Base-by-base conservation (phyloP, 495 filamentous ascomycete species). In the Aspergillus avenaceus region DNA sequence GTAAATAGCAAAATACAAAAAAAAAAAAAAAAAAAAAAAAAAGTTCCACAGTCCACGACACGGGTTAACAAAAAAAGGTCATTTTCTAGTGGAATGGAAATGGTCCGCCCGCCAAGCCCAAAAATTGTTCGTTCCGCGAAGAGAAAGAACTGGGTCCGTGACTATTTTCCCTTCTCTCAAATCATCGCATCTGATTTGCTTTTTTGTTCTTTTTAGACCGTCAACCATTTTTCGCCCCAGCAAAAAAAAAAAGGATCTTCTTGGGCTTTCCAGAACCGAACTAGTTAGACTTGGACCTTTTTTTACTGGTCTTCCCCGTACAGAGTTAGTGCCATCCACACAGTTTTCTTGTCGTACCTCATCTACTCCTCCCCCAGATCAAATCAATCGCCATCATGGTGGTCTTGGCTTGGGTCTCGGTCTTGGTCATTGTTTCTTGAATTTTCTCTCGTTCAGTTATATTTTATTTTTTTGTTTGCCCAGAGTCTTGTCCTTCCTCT, bases 391-490 rank as follows among this genome's bases (percentile, higher is more conserved):
- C 55, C 37, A 44, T 31, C 53, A 45, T 29, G 42, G n/a, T 16
- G 44, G 43, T 54, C 48, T 48, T 31, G 28, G 31, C 42, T 45
- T 34, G 45, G n/a, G 16, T 53, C 41, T 26, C 40, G 12, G 54
- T 57, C 54, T 49, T 53, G 54, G 49, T 49, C 50, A 45, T 38
- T 32, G 31, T 38, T 46, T 54, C 47, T 45, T 54, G 42, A 52
- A 42, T 52, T 55, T 55, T 49, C 45, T 38, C 44, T 44, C 36
- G 24, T 42, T 51, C 36, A 31, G n/a, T n/a, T n/a, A n/a, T n/a
- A n/a, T n/a, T n/a, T 28, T 47, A 11, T 58, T 36, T 47, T 42
- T 36, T 34, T 42, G 26, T n/a, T n/a, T 55, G 51, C 50, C 50
- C 49, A 52, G 49, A 47, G 42, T 40, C 37, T 50, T 38, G 44